Base-by-base conservation (phyloP, 345 rosid species). In the Hirschfeldia incana region DNA sequence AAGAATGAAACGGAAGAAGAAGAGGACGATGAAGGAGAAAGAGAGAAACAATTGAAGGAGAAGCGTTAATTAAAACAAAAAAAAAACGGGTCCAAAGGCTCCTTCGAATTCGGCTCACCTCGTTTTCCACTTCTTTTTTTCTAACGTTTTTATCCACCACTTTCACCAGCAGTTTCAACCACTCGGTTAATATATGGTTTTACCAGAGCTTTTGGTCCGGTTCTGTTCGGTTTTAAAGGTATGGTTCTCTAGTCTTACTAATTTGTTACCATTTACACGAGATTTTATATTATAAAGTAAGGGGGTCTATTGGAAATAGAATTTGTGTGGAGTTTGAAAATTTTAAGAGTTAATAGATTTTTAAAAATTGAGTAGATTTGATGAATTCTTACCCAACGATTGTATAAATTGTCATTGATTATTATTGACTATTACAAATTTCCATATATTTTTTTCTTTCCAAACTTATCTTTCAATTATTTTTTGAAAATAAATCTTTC, bases 91-190 rank as follows among this genome's bases (percentile, higher is more conserved):
- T 80, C 75, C 79, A 80, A 57, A 69, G 83, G 51, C 51, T 42
- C 32, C 81, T 78, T 78, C 53, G 17, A 72, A 26, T 57, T 72
- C 81, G 81, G 77, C 72, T 69, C 72, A 74, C 79, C 79, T 75
- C 71, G 9, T 80, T 58, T 26, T 58, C 30, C 62, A 58, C 13
- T 58, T 13, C 55, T 49, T 49, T 49, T 46, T n/a, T 11, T 44
- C 4, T 49, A n/a, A 49, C 55, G 6, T 49, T 49, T 49, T 4
- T 13, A 49, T 17, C 55, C 16, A 3, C 55, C 6, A n/a, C 55
- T 46, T 46, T n/a, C 16, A 46, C 16, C 49, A 21, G 21, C 21
- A 21, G 21, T 21, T 21, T 21, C 21, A 21, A 42, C 49, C 49
- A 42, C 13, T 42, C 49, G 49, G 49, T 42, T 8, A 39, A 39